phyloP scores from a whole-genome alignment of 768 basidiomycete genomes.

The Butyriboletus loyo region DNA sequence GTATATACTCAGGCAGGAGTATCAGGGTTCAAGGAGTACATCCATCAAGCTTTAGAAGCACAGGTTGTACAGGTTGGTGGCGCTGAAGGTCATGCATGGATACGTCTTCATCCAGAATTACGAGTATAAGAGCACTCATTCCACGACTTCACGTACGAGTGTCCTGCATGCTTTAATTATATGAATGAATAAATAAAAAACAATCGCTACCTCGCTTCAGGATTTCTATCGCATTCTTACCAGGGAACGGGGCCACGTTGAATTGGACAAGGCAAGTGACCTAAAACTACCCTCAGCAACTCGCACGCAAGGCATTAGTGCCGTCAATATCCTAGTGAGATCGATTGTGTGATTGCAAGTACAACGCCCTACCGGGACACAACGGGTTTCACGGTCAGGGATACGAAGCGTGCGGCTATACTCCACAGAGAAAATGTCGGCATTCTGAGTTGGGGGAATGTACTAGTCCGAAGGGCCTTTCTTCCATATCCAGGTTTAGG shows the following conservation, averaged over 20 bases:
- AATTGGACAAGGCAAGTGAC: conserved; percentile 1
- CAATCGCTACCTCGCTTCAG: conserved; percentile 1
- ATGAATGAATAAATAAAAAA: conserved; percentile 15
- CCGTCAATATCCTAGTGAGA: neutral
- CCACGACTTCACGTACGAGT: conserved; percentile 6
- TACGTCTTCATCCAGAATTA: conserved; percentile 26
- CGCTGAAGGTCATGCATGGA: conserved; percentile 36
- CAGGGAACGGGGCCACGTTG: neutral
- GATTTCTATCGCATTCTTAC: neutral
- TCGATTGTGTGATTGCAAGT: neutral
- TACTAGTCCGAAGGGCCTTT: neutral
- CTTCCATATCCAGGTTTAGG: neutral
- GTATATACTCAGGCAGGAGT: conserved; percentile 42
- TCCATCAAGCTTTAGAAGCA: conserved; percentile 35
- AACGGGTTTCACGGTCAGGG: neutral
- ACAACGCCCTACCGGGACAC: neutral
- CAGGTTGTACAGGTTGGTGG: conserved; percentile 44
- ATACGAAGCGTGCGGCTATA: neutral
- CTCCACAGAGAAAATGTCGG: neutral
- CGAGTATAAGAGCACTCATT: conserved; percentile 7
- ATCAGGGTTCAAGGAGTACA: conserved; percentile 41
- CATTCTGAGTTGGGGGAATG: neutral
- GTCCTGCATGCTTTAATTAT: conserved; percentile 12
- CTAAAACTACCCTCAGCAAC: conserved; percentile 6
- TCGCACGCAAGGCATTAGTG: neutral